Evolutionary conservation across 163 green algal genomes (phyloP), one percentile per base, ranked within the genome.

Genomic region (Scenedesmus sp.): DNA sequence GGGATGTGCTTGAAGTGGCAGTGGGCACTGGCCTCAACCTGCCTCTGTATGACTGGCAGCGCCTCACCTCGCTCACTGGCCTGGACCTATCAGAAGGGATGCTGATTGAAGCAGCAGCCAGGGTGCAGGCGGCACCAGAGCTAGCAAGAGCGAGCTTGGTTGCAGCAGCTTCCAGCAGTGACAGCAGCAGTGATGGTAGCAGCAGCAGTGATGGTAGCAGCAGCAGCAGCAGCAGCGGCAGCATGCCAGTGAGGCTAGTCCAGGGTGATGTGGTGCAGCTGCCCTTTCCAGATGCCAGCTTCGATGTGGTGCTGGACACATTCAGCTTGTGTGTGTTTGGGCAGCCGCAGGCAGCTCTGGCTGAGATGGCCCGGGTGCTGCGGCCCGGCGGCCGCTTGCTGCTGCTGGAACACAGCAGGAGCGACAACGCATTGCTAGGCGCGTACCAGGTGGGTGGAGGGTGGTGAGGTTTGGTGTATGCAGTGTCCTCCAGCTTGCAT

Each of bases 11-110:
- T 60, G 97, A 99, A 85, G 93, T 97, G 3, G 97, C 81, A 0
- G 95, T 97, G 4, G 97, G 97, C 56, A 99, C 97, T 0, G 97
- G 97, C 10, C 92, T 99, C 2, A 98, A 98, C 88, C 89, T 99
- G 82, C 93, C 90, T 9, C 91, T 96, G 64, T 98, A 98, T 70
- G 70, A 89, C 77, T 94, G 88, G 83, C 62, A 54, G 2, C 34
- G 7, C n/a, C n/a, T 97, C 1, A 85, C 84, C 20, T 87, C 46
- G 9, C 77, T 97, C 5, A 95, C 88, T 0, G 96, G 83, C n/a
- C 16, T 97, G 3, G 97, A 98, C 92, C 16, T 97, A 1, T 97
- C 95, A 10, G 34, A 88, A n/a, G 96, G 96, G 64, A 98, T 98
- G 97, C 94, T 98, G 70, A n/a, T 62, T 1, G 93, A 97, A 90